Base-by-base conservation (phyloP, 2,329 filamentous ascomycete species). In the Stemphylium lycopersici region DNA sequence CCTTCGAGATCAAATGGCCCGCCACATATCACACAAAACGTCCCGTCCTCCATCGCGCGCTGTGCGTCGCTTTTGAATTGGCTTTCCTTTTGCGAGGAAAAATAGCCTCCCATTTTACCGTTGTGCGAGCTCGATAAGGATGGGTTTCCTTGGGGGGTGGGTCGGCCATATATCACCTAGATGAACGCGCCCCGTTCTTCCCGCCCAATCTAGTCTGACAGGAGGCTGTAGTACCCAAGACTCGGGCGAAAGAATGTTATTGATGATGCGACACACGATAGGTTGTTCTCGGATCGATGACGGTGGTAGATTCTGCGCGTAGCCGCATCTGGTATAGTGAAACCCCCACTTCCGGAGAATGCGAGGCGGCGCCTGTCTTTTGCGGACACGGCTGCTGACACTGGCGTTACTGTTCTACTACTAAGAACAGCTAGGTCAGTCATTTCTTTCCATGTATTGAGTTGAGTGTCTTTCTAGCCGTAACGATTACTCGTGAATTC, bases 1-100 rank as follows among this genome's bases (percentile, higher is more conserved):
- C 58, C 61, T 34, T 66, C 54, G 5, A 70, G 47, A 15, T 66
- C 64, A 42, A 71, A 70, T 1, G 63, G 67, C 3, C 59, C 60
- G 20, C 69, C 66, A 36, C 68, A 70, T 13, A 69, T 48, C 1
- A 69, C 61, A 53, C 69, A 71, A 41, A 63, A 69, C 10, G 57
- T 56, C 6, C 59, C 58, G 1, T 53, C 55, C 33, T 70, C 65
- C 60, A 70, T 72, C 2, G 57, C 50, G 16, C 54, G 56, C 15
- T 40, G 48, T 10, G 60, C 61, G 22, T 66, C 63, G n/a, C 52
- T 58, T 31, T 58, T 64, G 55, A 58, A 63, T 22, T 47, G 37
- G 1, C 48, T 36, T 16, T 54, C 26, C 11, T 24, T 24, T 31
- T 50, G 46, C 8, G 58, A 58, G 20, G 63, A 67, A 31, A 61